phyloP scores from a whole-genome alignment of 1,284 basidiomycete species.

The Pseudozyma sp. region DNA sequence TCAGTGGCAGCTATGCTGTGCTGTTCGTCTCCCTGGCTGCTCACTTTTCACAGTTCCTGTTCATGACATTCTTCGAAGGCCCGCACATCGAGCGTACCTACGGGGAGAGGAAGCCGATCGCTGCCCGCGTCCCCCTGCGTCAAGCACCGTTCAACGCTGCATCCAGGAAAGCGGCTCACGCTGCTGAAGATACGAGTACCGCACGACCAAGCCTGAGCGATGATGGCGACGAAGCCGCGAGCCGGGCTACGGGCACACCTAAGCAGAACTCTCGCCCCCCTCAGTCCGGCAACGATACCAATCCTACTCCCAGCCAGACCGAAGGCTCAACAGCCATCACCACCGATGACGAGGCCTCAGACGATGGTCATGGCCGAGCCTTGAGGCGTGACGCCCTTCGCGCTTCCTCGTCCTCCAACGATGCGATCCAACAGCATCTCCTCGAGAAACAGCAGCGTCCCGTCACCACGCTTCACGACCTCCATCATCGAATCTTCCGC shows the following conservation, averaged over 20 bases:
- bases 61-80: conserved; percentile 96
- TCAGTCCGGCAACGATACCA: not conserved
- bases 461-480: conserved; percentile 78
- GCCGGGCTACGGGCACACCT: not conserved
- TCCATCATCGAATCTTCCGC: conserved; percentile 89
- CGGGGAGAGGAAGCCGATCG: conserved; percentile 59
- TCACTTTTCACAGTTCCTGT: conserved; percentile 94
- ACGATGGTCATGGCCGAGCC: conserved; percentile 22
- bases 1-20: conserved; percentile 88
- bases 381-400: conserved; percentile 26
- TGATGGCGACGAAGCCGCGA: not conserved
- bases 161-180: conserved; percentile 44
- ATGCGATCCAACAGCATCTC: conserved; percentile 31
- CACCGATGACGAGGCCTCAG: conserved; percentile 40
- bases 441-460: conserved; percentile 21
- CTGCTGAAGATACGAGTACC: conserved; percentile 1
- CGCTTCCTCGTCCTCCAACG: conserved; percentile 43
- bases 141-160: conserved; percentile 59
- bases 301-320: conserved; percentile 46
- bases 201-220: not conserved
- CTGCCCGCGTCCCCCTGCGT: conserved; percentile 37
- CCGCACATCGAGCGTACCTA: conserved; percentile 76
- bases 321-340: conserved; percentile 46
- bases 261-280: not conserved
- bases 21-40: conserved; percentile 91